Conservation (phyloP, 2,329 filamentous ascomycete species). For the Exophiala oligosperma region DNA sequence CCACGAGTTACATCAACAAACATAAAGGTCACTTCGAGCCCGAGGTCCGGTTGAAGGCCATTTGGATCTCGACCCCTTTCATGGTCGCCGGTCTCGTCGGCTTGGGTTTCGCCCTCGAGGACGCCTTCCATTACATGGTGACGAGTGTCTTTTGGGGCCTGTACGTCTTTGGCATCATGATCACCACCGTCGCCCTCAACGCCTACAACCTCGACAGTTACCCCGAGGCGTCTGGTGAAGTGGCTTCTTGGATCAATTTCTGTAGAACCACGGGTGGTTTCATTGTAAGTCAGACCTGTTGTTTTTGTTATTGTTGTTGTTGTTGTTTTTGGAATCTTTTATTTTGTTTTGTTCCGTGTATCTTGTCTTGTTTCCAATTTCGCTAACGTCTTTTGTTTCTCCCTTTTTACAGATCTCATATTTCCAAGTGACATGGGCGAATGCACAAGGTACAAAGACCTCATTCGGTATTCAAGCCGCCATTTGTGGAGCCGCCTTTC, state of each 20-base stretch:
- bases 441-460: conserved; percentile 42
- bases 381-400: background rate
- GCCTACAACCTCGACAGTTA: conserved; percentile 57
- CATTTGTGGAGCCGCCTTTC: conserved; percentile 39
- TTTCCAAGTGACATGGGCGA: conserved; percentile 54
- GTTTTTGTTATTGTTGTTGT: too few species aligned
- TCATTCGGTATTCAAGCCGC: conserved; percentile 52
- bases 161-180: conserved; percentile 45
- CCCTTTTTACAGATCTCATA: conserved; percentile 36
- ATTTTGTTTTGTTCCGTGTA: too few species aligned
- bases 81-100: conserved; percentile 53
- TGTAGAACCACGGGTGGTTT: conserved; percentile 53
- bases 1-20: conserved; percentile 44
- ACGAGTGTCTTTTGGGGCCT: conserved; percentile 53
- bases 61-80: conserved; percentile 50
- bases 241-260: conserved; percentile 55
- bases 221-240: conserved; percentile 56
- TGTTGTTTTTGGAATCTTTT: too few species aligned
- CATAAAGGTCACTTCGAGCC: conserved; percentile 58
- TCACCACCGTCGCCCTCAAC: conserved; percentile 47
- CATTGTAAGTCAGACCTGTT: conserved; percentile 7
- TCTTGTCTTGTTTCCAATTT: too few species aligned
- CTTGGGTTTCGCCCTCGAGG: conserved; percentile 54
- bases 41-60: conserved; percentile 54
- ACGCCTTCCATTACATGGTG: conserved; percentile 54